Evolutionary conservation across 208 protist species (phyloP), one percentile per base, ranked within the genome.

Genomic region (Balamuthia mandrillaris): DNA sequence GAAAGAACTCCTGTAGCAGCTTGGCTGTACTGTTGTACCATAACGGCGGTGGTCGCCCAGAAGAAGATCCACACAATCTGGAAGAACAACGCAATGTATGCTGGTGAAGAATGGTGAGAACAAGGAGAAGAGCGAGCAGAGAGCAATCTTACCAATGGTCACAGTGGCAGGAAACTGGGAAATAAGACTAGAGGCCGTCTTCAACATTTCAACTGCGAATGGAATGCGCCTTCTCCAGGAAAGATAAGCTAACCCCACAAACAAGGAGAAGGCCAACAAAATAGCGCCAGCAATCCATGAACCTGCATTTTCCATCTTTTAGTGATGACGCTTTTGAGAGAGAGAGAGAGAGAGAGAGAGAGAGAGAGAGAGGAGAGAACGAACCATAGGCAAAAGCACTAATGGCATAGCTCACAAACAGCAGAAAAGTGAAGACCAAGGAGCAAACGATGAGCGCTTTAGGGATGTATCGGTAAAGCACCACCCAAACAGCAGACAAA

Each of bases 161-260:
- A 21, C 31, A n/a, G 51, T 29, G 9, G 51, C 72, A 0, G 72
- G 72, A 27, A 51, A 81, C 29, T 35, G 24, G 1, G 41, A 7
- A 4, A 81, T 58, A 27, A 63, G 39, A 37, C 42, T 21, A 45
- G 72, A 45, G 5, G 63, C 72, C 4, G 33, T 45, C 2, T 31
- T 45, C 4, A 81, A 52, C 51, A 81, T 41, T 21, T 58, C 72
- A 6, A 63, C 27, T 18, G 72, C 72, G 0, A 37, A 81, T 31
- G 72, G 72, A 29, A 81, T 81, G 49, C 72, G 72, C 21, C 63
- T 37, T 41, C 72, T 12, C 72, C 72, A 81, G 5, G 51, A 78
- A 3, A n/a, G 63, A 12, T 51, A 14, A 3, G 35, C 14, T 9
- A n/a, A 58, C 7, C 39, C 31, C 12, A 14, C 18, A 0, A 79